phyloP scores from a whole-genome alignment of 345 rosid species.

The Hirschfeldia incana region DNA sequence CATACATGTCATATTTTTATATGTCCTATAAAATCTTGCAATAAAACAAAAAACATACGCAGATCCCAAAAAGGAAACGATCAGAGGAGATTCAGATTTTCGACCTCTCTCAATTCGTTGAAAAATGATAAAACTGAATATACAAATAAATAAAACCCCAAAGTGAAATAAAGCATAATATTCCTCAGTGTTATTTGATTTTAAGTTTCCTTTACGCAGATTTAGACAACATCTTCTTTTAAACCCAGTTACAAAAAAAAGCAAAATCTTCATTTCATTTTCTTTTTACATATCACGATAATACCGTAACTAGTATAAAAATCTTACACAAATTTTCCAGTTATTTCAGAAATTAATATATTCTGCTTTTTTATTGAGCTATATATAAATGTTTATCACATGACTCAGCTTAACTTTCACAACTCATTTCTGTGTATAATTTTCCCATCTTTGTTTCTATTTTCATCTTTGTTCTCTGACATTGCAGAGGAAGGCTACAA shows the following conservation, averaged over 20 bases:
- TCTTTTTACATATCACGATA: neutral
- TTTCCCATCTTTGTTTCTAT: constrained; percentile 16
- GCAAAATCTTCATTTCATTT: neutral
- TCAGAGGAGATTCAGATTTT: constrained; percentile 37
- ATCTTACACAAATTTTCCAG: neutral
- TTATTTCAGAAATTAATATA: neutral
- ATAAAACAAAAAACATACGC: constrained; percentile 34
- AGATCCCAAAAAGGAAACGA: constrained; percentile 42
- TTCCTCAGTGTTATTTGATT: constrained; percentile 10
- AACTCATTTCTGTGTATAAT: neutral
- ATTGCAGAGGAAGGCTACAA: constrained; percentile 77
- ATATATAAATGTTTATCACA: neutral
- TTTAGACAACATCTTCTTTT: neutral
- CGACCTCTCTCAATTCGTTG: constrained; percentile 28
- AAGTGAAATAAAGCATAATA: constrained; percentile 18
- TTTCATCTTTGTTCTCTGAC: constrained; percentile 31
- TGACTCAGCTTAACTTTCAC: constrained; percentile 12
- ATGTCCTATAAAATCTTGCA: constrained; percentile 39
- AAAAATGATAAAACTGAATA: constrained; percentile 19
- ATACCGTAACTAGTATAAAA: neutral
- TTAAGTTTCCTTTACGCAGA: neutral
- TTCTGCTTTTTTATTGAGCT: neutral
- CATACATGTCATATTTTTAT: constrained; percentile 33
- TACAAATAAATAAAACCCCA: constrained; percentile 3
- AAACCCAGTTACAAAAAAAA: no score